phyloP scores from a whole-genome alignment of 2,329 filamentous ascomycete genomes.

The Allantophomopsis cytisporea region DNA sequence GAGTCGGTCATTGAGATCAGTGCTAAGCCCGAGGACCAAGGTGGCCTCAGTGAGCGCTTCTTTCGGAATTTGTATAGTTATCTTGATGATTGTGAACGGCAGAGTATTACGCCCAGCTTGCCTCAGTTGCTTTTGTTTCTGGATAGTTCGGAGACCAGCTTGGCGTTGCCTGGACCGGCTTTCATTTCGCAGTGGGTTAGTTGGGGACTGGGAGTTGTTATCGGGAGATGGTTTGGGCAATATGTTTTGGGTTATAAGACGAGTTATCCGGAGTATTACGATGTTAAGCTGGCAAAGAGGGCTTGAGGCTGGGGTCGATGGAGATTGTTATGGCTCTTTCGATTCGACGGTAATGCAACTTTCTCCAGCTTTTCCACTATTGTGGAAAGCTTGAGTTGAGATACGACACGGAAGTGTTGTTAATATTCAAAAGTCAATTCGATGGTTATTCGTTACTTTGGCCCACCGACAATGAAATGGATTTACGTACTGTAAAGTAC shows the following conservation, averaged over 20 bases:
- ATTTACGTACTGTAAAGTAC: no score
- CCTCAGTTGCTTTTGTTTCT: conserved; percentile 1
- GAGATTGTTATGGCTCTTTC: no score
- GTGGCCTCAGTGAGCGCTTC: not conserved
- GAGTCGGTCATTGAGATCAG: not conserved
- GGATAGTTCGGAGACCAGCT: not conserved
- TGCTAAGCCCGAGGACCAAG: not conserved
- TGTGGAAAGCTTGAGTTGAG: no score
- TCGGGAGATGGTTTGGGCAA: not conserved
- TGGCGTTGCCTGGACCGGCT: not conserved
- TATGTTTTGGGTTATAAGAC: not conserved
- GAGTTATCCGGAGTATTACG: conserved; percentile 1
- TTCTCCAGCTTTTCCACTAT: no score
- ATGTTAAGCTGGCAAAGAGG: not conserved
- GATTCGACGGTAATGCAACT: no score
- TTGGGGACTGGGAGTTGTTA: not conserved
- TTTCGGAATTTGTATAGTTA: conserved; percentile 1
- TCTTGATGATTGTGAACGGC: conserved; percentile 1
- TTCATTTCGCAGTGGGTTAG: not conserved
- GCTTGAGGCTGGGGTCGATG: no score
- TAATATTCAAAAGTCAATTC: no score
- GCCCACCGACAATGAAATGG: no score
- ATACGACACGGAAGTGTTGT: no score
- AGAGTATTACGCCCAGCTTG: not conserved
- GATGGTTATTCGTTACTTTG: no score